These are phyloP conservation scores for Saturnispora sanitii DNA, from an alignment of 805 yeast genomes.

Conservation along the genomic window DNA sequence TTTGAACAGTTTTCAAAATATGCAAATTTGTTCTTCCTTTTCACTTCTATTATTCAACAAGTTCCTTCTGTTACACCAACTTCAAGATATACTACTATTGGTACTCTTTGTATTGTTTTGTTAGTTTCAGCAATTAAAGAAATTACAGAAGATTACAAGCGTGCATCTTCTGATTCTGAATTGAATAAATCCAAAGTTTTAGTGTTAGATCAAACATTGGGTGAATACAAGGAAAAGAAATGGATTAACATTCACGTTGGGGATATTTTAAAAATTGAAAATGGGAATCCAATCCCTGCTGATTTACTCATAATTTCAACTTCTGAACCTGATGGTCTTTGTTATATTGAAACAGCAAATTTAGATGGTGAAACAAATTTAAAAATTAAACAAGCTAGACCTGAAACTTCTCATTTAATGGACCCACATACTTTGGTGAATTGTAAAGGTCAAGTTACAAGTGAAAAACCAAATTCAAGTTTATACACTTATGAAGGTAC, in stretches of 20 bases:
- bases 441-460: conserved; percentile 50
- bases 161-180: conserved; percentile 82
- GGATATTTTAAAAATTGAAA: conserved; percentile 73
- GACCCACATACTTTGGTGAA: conserved; percentile 50
- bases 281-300: conserved; percentile 91
- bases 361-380: conserved; percentile 96
- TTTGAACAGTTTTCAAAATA: conserved; percentile 96
- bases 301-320: conserved; percentile 78
- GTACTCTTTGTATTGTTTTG: conserved; percentile 77
- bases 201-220: conserved; percentile 48
- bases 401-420: conserved; percentile 66
- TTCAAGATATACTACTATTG: conserved; percentile 89
- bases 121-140: conserved; percentile 90
- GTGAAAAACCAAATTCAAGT: conserved; percentile 92
- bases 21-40: conserved; percentile 87
- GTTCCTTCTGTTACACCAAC: conserved; percentile 97
- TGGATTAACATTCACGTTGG: conserved; percentile 92
- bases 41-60: conserved; percentile 90
- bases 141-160: conserved; percentile 78
- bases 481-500: conserved; percentile 94
- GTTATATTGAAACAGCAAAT: conserved; percentile 96
- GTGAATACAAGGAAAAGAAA: conserved; percentile 53
- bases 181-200: conserved; percentile 62
- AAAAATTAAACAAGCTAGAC: conserved; percentile 81
- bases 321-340: conserved; percentile 96